Evolutionary conservation across 2,329 filamentous ascomycete species (phyloP), one percentile per base, ranked within the genome.

Genomic region (Talaromyces sp.): DNA sequence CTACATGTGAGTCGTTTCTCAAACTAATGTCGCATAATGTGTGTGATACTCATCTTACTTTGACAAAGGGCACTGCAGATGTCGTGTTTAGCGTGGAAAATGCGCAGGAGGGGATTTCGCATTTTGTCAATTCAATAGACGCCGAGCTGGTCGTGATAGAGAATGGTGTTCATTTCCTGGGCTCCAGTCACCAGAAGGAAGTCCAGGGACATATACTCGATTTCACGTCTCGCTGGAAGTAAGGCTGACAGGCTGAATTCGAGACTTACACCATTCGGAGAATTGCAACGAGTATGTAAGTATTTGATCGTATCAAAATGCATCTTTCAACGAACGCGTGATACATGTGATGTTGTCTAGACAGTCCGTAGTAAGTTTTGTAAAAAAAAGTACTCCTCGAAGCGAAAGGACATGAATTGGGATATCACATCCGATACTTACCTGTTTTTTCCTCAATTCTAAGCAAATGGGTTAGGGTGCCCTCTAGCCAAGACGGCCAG

Each of bases 81-180:
- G 61, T 63, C 9, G 63, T 65, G 2, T 63, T 65, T 55, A 65
- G 61, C 37, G 52, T 58, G 18, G 50, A 48, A 31, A 65, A 65
- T 55, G 63, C 63, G 5, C 66, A 78, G 64, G 69, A 80, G 65
- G 79, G 81, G 65, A 81, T 82, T 63, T 74, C 79, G 67, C 65
- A 77, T 54, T 82, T 83, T 61, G 72, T 68, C 0, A 79, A 77
- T 61, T 74, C 73, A 9, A 69, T 69, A 3, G 76, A 80, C 62
- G 75, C 76, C 7, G 69, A 71, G 60, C 61, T 82, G 46, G 67
- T 75, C 37, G 70, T 75, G 28, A 70, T 82, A 1, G 67, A 81
- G 35, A 77, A 72, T 16, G 80, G 79, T 1, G 70, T 76, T 67
- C 80, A 82, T 65, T 82, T 81, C 65, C 67, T 82, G 64, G 78